Evolutionary conservation across 495 filamentous ascomycete species (phyloP), one percentile per base, ranked within the genome.

Genomic region (Neurospora sp.): DNA sequence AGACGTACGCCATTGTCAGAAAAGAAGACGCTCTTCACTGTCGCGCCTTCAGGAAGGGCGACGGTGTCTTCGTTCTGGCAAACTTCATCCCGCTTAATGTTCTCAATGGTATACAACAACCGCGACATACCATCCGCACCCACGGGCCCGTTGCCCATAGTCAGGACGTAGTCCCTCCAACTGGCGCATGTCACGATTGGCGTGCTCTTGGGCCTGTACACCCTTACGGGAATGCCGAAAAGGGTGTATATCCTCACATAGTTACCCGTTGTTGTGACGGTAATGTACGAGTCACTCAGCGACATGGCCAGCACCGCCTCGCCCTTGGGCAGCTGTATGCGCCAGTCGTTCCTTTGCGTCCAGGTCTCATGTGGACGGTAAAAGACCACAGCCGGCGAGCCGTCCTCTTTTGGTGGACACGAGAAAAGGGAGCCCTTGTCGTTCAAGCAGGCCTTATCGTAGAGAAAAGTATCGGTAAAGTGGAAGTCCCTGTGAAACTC

Each of bases 301-400:
- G 96, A 93, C 82, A 99, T 92, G 68, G 94, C 92, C 71, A 88
- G 87, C 40, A 97, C 88, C 14, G 88, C 85, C 81, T 99, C 96
- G 20, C 93, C 92, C 44, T 87, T 85, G 1, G 96, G 96, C 31
- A 99, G 81, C 69, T 91, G 82, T 2, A 91, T 97, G 31, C 93
- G 89, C 95, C 95, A 99, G 79, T 99, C 96, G 37, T 88, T 90
- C 73, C 96, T 85, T 6, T 92, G 86, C 1, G 94, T 97, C 96
- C 96, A 99, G 3, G 93, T 96, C 81, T 98, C 96, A 78, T 99
- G 96, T 0, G 96, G 96, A 12, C 96, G 90, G 79, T 98, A 99
- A 81, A 97, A 96, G n/a, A 99, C 89, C 40, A 91, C 92, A 0
- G 96, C 92, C 37, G 91, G 90, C 40, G 86, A 86, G 53, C 53